Evolutionary conservation across 371 early-diverging fungal genomes (phyloP), one percentile per base, ranked within the genome.

Genomic region (Basidiobolus heterosporus): DNA sequence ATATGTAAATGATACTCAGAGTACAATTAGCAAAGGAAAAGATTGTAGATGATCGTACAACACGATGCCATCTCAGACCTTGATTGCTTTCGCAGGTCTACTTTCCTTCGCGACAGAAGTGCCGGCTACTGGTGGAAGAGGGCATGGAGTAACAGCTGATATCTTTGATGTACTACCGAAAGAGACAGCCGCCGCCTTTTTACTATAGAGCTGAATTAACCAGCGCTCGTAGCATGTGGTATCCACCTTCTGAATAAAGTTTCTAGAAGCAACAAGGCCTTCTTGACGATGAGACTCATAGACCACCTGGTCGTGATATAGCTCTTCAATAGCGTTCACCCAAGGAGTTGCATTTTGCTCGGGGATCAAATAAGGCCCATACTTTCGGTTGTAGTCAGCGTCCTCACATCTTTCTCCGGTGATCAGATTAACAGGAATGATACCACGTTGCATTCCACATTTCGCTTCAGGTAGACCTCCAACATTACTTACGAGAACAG

Each of bases 401-500:
- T 45, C 45, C 7, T 1, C 36, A 36, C 36, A 30, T 30, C 45
- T 18, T 35, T 45, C 45, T 36, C 45, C 45, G 3, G 15, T 15
- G 18, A 19, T 23, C 18, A 45, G 13, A 16, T 45, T 45, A 21
- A 45, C 45, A 35, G 30, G 45, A 21, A 45, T 45, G 7, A 36
- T 35, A 3, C 45, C 45, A 30, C 30, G 36, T 2, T 15, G 13
- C 15, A 45, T 18, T 1, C 45, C 45, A 35, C 45, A 45, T 45
- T 45, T 45, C 2, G 45, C 45, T 17, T 45, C 45, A 17, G 45
- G 36, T 17, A 45, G 9, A 16, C 45, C 45, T 17, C 45, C 45
- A 18, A 19, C 45, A 15, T 45, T 36, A 15, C 36, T 36, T 8
- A 30, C 30, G 16, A 45, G 30, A 1, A 35, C 45, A 2, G 45